Evolutionary conservation across 352 stramenopile genomes (phyloP).

Genomic region (Globisporangium irregulare): DNA sequence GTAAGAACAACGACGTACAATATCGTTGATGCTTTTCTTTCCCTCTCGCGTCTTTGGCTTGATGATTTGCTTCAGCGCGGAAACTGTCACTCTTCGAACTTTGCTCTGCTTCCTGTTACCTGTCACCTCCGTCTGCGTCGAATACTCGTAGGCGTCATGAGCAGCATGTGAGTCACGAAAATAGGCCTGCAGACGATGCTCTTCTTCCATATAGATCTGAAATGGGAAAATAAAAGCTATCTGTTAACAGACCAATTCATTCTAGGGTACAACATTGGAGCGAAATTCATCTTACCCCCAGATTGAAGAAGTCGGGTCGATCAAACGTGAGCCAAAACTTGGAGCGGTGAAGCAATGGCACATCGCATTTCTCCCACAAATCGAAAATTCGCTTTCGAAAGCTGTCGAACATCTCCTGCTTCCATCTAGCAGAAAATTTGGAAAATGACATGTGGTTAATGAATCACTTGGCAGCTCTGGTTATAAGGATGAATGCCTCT

Average conservation of each 20-base stretch:
- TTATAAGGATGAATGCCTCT: no score
- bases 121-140: conserved; percentile 20
- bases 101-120: conserved; percentile 22
- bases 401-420: conserved; percentile 50
- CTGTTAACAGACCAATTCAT: not conserved
- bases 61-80: conserved; percentile 27
- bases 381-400: conserved; percentile 61
- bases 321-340: conserved; percentile 86
- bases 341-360: conserved; percentile 66
- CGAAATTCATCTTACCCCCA: conserved; percentile 40
- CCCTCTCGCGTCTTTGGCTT: conserved; percentile 23
- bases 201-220: conserved; percentile 68
- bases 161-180: conserved; percentile 31
- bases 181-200: conserved; percentile 41
- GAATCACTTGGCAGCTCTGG: no score
- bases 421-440: conserved; percentile 41
- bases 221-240: not conserved
- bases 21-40: conserved; percentile 27
- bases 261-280: not conserved
- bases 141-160: conserved; percentile 44
- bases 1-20: conserved; percentile 23
- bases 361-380: conserved; percentile 62
- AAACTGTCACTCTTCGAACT: conserved; percentile 18
- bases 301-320: conserved; percentile 66
- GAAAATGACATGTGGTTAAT: not conserved